Evolutionary conservation across 148 eudicot species (phyloP), one percentile per base, ranked within the genome.

Genomic region (Hydrangea macrophylla): DNA sequence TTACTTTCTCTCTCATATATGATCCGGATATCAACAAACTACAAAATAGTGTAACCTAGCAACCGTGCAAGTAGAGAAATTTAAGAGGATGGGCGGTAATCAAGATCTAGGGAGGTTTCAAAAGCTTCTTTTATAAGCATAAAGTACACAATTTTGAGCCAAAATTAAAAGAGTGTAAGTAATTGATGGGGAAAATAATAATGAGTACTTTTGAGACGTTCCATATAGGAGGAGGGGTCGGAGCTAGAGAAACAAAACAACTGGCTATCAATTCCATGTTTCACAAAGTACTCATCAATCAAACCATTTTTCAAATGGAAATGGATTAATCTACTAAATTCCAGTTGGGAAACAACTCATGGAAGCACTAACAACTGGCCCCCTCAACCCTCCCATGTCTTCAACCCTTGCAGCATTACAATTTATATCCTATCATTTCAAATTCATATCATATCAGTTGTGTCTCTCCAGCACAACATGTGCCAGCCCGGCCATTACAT

Each of bases 271-370:
- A 57, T 30, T 58, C 61, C 25, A 30, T 28, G 36, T 23, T 58
- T 28, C 37, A 17, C 23, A 58, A n/a, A 58, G 37, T 58, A 58
- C 61, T 28, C 10, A 58, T 7, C 20, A 58, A 58, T 12, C 36
- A 15, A 27, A 26, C 28, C 28, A 9, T 26, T 48, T 48, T n/a
- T 7, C 53, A 5, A 18, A 48, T 48, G 23, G 53, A 48, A 22
- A 48, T 48, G 23, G n/a, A 48, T 48, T 15, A 7, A 18, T 48
- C 5, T n/a, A 48, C 20, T 22, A 48, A 30, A 2, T 30, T 30
- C 37, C 37, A 58, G 62, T 31, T 58, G 37, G 62, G 39, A 32
- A 58, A 58, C 63, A 59, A 33, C 63, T 59, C 63, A 59, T 7
- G 22, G n/a, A 27, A 59, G 33, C 63, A 32, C 63, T 20, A 15